Base-by-base conservation (phyloP, 345 rosid genomes). In the Turritis glabra region DNA sequence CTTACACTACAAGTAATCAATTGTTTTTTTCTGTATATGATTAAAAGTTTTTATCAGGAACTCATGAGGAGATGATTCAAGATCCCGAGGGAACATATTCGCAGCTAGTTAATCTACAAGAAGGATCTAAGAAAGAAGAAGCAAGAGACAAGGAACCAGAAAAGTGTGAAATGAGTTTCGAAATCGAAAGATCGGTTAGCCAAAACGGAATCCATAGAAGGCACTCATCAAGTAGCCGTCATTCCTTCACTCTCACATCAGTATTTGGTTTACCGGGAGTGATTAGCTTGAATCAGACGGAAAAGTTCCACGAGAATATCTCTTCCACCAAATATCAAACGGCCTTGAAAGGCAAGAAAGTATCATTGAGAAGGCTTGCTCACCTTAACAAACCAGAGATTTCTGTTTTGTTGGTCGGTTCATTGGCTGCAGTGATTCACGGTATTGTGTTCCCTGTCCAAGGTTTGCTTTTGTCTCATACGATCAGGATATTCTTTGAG, bases 101-200 rank as follows among this genome's bases (percentile, higher is more conserved):
- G 1, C 25, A 18, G 52, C 25, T 47, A 8, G 23, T 47, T 47
- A 13, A 13, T 8, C 41, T 32, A n/a, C 62, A 35, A 43, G 84
- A 82, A 46, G 86, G 83, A 59, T 44, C 43, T 46, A 46, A 46
- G 11, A 8, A 18, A 46, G 51, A 46, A 18, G 52, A 19, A 47
- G 52, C 0, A 46, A 46, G 5, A 7, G 51, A 7, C 23, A 17
- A 46, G 10, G 52, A 47, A 47, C 23, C 52, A 9, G 25, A 19
- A 47, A 47, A 21, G 6, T 8, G 13, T 47, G 25, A 47, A 47
- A 47, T 21, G 23, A 47, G 26, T 19, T 9, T 19, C 1, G 52
- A 47, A 47, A 19, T 9, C 25, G 52, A 10, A 47, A 19, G 52
- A 3, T 19, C 25, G 7, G 52, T 3, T 19, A 47, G 25, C 14